Conservation (phyloP, 257 asterid genomes). For the Buddleja alternifolia region DNA sequence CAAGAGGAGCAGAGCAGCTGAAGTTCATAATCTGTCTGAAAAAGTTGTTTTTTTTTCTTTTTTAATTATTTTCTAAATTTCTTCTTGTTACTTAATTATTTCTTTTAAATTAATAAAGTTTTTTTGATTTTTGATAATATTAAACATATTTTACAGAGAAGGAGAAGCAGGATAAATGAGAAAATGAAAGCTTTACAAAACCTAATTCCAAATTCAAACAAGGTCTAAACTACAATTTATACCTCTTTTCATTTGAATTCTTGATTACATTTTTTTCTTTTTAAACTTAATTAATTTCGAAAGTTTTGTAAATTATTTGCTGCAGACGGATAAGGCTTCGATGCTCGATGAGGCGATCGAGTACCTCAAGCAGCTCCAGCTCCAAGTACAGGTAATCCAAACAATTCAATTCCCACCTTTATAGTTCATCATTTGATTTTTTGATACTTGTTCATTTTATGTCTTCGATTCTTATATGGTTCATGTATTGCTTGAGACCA, state of each 20-base stretch:
- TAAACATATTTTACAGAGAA: slow-evolving; percentile 51
- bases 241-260: not conserved
- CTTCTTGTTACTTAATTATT: not conserved
- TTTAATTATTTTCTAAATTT: not conserved
- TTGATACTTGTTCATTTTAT: not conserved
- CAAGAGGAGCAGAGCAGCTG: slow-evolving; percentile 85
- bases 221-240: slow-evolving; percentile 39
- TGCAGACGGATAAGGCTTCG: slow-evolving; percentile 87
- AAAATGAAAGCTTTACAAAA: slow-evolving; percentile 85
- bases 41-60: slow-evolving; percentile 42
- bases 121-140: not conserved
- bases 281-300: not conserved
- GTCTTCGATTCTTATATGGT: not conserved
- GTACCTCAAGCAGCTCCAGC: slow-evolving; percentile 88
- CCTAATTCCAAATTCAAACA: slow-evolving; percentile 80
- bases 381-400: slow-evolving; percentile 74
- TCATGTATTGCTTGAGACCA: not conserved
- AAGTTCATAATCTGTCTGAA: slow-evolving; percentile 81
- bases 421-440: not conserved
- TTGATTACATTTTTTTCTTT: too few relatives aligned
- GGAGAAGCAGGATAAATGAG: slow-evolving; percentile 85
- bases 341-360: slow-evolving; percentile 92
- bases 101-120: not conserved
- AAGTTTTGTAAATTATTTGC: slow-evolving; percentile 20
- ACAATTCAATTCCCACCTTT: not conserved